A percentile compares a stretch with the other conserved stretches of the same genome.
phyloP scores from a whole-genome alignment of 805 yeast genomes.

The Ogataea angusta region DNA sequence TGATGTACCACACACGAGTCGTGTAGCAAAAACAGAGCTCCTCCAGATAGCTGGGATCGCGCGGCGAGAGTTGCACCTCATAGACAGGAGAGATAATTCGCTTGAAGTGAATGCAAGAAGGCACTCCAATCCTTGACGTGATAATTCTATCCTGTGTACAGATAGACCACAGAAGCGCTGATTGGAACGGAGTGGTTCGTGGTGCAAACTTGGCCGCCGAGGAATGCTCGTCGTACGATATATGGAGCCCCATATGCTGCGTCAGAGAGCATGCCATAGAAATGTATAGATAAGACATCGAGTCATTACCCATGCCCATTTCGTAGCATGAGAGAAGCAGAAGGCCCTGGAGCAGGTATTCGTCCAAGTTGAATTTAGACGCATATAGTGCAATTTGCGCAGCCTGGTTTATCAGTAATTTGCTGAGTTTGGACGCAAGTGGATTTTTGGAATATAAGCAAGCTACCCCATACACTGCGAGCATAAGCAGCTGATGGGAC shows the following conservation, averaged over 20 bases:
- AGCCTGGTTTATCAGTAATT: conserved; percentile 26
- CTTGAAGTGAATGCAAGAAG: conserved; percentile 34
- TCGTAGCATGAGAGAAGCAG: conserved; percentile 32
- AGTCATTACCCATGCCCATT: conserved; percentile 29
- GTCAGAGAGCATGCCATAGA: conserved; percentile 33
- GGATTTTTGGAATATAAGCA: conserved; percentile 23
- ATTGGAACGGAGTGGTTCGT: conserved; percentile 24
- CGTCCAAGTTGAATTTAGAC: conserved; percentile 22
- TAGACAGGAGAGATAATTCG: conserved; percentile 34
- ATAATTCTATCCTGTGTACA: conserved; percentile 33
- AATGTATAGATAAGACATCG: conserved; percentile 30
- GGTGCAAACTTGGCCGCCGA: conserved; percentile 24
- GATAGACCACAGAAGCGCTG: conserved; percentile 31
- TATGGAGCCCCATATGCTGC: conserved; percentile 35
- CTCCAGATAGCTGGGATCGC: conserved; percentile 11
- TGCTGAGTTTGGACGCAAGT: conserved; percentile 9
- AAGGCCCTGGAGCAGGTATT: conserved; percentile 25
- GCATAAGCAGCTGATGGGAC: conserved; percentile 26
- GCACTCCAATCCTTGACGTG: conserved; percentile 27
- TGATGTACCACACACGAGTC: conserved; percentile 31
- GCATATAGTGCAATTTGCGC: conserved; percentile 24
- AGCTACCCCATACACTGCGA: conserved; percentile 26
- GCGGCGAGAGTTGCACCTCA: conserved; percentile 16
- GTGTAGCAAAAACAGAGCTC: conserved; percentile 29
- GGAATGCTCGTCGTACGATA: conserved; percentile 23